A percentile compares a stretch with the other conserved stretches of the same genome.
These are phyloP conservation scores for Lenzites betulinus DNA, from an alignment of 768 basidiomycete genomes.

Conservation along the genomic window DNA sequence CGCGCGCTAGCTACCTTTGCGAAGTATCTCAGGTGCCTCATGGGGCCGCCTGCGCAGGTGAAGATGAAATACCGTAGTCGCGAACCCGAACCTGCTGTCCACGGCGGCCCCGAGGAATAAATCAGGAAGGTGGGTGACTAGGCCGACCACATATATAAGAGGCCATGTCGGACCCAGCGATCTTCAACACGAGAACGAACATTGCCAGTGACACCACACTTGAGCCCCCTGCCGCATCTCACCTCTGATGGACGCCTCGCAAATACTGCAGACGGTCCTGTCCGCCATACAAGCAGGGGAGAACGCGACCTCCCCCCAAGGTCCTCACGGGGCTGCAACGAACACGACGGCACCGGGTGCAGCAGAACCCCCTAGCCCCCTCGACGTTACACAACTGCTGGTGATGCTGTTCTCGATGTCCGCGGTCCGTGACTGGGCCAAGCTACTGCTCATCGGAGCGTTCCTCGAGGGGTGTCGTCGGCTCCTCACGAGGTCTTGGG, in stretches of 20 bases:
- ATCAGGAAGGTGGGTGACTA: too few relatives aligned
- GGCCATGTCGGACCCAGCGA: too few relatives aligned
- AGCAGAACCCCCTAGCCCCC: constrained; percentile 2
- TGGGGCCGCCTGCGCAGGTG: too few relatives aligned
- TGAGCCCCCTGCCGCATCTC: neutral
- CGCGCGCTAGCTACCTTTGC: too few relatives aligned
- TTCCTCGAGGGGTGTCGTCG: constrained; percentile 61
- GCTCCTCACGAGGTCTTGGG: constrained; percentile 43
- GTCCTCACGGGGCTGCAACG: neutral
- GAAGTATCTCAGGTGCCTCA: too few relatives aligned
- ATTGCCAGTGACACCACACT: too few relatives aligned
- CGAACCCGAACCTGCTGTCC: too few relatives aligned
- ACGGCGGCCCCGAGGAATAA: too few relatives aligned
- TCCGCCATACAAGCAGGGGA: constrained; percentile 8
- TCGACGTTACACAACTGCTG: constrained; percentile 31
- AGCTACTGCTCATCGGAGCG: constrained; percentile 64
- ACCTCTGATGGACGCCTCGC: constrained; percentile 17
- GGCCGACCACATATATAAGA: too few relatives aligned
- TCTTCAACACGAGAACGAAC: too few relatives aligned
- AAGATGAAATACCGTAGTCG: too few relatives aligned
- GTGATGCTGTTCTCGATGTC: constrained; percentile 52
- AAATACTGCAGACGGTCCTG: constrained; percentile 19
- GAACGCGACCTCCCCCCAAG: constrained; percentile 7
- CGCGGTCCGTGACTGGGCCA: constrained; percentile 63
- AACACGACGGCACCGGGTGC: constrained; percentile 15